Evolutionary conservation across 1,284 basidiomycete species (phyloP), one percentile per base, ranked within the genome.

Genomic region (Fereydounia khargensis): DNA sequence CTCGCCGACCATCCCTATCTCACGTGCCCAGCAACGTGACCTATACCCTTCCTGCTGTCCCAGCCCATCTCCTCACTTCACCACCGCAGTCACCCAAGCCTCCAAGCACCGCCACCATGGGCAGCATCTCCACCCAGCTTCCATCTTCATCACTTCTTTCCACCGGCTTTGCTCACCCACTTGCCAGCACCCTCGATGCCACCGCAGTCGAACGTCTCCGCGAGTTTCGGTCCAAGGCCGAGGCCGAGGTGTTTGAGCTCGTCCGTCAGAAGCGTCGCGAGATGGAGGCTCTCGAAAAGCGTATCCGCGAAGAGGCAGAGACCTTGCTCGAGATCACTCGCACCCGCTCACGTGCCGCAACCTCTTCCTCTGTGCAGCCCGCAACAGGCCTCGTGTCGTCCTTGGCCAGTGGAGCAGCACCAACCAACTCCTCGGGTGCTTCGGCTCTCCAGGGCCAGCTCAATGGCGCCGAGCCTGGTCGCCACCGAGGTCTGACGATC

Each of bases 211-310:
- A 60, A n/a, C 45, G 47, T 22, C 53, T 65, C 27, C 55, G 55
- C 18, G 55, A 57, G 18, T 36, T 60, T 47, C 52, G 61, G 11
- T 40, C 57, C 31, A 60, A 53, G 21, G 61, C 61, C 3, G 61
- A 65, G 31, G 57, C 57, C 3, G 57, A 65, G 35, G 47, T 65
- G 6, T 54, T 60, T n/a, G 53, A 65, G 31, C 47, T 65, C 17
- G 53, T 65, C 3, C 48, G 57, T 9, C 52, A 56, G 31, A 60
- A 57, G 57, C 43, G 57, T 14, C 45, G 61, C 33, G 61, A 65
- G 47, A 53, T 65, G 51, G 61, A 65, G 38, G 44, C 24, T 16
- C 38, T 65, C 19, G 51, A 60, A 24, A 60, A 56, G 44, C 40
- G 61, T 6, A 37, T 53, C 32, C 42, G 35, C n/a, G 45, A 53